Evolutionary conservation across 805 yeast genomes (phyloP).

Genomic region (Nakazawaea holstii): DNA sequence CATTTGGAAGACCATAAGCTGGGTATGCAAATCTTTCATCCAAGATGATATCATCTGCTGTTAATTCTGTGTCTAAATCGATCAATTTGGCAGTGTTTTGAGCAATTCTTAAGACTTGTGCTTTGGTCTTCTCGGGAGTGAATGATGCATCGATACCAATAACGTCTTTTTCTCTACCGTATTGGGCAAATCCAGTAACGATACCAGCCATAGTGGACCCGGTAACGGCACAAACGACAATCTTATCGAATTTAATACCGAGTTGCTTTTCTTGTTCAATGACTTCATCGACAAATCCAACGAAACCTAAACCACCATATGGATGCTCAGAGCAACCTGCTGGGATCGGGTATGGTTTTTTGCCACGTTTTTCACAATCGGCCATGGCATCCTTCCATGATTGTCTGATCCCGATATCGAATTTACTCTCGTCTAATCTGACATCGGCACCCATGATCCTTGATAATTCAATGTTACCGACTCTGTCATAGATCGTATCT

Average conservation of each 20-base stretch:
- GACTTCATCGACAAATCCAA: constrained; percentile 29
- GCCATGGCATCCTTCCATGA: constrained; percentile 27
- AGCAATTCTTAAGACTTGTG: constrained; percentile 28
- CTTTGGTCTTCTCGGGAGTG: constrained; percentile 29
- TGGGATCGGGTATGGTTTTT: constrained; percentile 31
- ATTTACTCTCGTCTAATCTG: constrained; percentile 26
- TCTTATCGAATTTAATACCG: constrained; percentile 28
- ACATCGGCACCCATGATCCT: constrained; percentile 32
- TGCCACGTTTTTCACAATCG: constrained; percentile 22
- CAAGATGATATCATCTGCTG: constrained; percentile 20
- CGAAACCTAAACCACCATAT: constrained; percentile 30
- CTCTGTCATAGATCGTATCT: constrained; percentile 28
- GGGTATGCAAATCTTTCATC: constrained; percentile 30
- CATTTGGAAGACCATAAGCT: constrained; percentile 29
- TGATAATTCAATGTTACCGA: constrained; percentile 30
- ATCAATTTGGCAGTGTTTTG: constrained; percentile 26
- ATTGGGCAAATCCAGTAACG: constrained; percentile 28
- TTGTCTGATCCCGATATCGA: constrained; percentile 30
- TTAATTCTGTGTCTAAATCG: constrained; percentile 21
- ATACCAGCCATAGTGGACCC: constrained; percentile 31
- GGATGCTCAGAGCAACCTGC: constrained; percentile 32
- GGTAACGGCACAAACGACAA: constrained; percentile 30
- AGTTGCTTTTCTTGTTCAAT: constrained; percentile 27
- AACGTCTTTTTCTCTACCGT: constrained; percentile 27
- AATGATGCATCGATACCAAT: constrained; percentile 31